Evolutionary conservation across 2,329 filamentous ascomycete genomes (phyloP), one percentile per base, ranked within the genome.

Genomic region (Plectosphaerella cucumerina): DNA sequence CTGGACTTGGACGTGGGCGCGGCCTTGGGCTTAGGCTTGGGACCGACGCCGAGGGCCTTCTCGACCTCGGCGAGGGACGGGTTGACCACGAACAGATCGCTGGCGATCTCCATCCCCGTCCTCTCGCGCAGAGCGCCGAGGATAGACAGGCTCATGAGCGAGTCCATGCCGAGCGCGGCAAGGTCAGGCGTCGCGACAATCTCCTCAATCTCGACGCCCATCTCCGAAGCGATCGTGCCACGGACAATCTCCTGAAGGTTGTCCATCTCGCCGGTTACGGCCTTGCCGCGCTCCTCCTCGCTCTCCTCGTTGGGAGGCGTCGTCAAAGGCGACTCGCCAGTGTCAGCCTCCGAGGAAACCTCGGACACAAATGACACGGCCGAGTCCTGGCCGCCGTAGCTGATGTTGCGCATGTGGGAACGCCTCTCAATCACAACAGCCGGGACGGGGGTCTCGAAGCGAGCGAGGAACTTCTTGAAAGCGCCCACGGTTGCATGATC

Each of bases 181-280:
- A 83, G 68, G 56, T 81, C 76, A 1, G 76, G 74, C 1, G 76
- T 75, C 20, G 76, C 76, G 3, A 77, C 64, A 26, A 83, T 72
- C 58, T 89, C 85, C 26, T 84, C 80, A 11, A 86, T 72, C 21
- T 85, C 80, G n/a, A 89, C 81, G 51, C 84, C 84, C 78, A 89
- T 87, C 65, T 89, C 86, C 35, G 78, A 74, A n/a, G 85, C 81
- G 55, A 89, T 83, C 50, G 85, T 87, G 49, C 80, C 77, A 65
- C 86, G 82, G 44, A 88, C 76, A 58, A 78, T 64, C 62, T 73
- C 60, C 70, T 76, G 69, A 35, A 80, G 61, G 62, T 75, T 71
- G 56, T 73, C 66, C 44, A 68, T 63, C 53, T 71, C 72, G 20
- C 59, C 63, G 21, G 62, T 56, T 15, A 70, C 69, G 6, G 18